Evolutionary conservation across 164 flowering plant genomes (phyloP).

Genomic region (Magnolia sinica): DNA sequence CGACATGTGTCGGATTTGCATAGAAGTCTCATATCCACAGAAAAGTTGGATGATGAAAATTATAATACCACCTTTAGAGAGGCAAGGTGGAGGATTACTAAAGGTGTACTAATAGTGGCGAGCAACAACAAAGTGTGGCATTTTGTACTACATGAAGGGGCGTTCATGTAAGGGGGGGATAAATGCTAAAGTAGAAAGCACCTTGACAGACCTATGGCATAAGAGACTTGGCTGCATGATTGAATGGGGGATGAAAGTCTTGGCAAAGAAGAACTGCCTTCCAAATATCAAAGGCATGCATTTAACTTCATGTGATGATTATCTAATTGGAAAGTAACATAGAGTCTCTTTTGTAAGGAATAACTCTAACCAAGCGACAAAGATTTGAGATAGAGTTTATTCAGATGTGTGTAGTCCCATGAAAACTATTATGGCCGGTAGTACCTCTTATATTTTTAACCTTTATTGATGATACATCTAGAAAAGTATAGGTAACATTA

Average conservation of each 20-base stretch:
- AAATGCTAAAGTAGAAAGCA: neutral
- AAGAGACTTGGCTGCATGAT: constrained; percentile 10
- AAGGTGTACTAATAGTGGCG: neutral
- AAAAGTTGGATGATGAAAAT: constrained; percentile 1
- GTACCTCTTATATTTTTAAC: constrained; percentile 5
- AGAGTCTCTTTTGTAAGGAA: neutral
- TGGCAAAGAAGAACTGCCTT: constrained; percentile 1
- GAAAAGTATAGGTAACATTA: neutral
- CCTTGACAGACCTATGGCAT: neutral
- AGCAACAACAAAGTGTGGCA: neutral
- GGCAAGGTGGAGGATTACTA: constrained; percentile 1
- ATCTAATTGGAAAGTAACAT: neutral
- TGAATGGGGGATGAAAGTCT: neutral
- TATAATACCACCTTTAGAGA: neutral
- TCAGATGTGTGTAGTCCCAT: neutral
- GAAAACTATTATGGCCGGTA: neutral
- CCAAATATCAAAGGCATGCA: neutral
- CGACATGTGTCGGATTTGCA: neutral
- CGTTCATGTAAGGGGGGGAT: neutral
- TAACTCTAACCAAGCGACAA: neutral
- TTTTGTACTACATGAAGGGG: neutral
- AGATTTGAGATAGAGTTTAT: neutral
- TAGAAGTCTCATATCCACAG: neutral
- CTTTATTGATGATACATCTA: constrained; percentile 8
- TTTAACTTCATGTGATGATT: neutral